Percentiles rank a stretch among this genome's conserved stretches.
Evolutionary conservation across 495 filamentous ascomycete species (phyloP).

Genomic region (Aspergillus ellipticus): DNA sequence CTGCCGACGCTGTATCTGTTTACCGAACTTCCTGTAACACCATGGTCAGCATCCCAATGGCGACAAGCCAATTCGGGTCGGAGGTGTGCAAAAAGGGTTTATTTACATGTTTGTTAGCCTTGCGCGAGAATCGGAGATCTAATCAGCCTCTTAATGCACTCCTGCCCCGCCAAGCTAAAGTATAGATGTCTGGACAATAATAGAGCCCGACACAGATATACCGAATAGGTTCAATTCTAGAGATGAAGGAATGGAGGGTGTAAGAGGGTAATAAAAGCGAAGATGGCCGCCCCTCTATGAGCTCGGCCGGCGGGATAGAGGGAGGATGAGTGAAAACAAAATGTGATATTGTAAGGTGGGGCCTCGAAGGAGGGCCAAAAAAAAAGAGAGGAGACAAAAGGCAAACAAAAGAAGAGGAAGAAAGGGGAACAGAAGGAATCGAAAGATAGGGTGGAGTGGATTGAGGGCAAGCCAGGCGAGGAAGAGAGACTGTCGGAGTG

Average conservation of each 20-base stretch:
- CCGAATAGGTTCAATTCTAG: conserved; percentile 4
- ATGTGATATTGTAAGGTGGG: neutral
- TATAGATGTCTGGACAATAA: neutral
- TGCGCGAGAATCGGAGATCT: conserved; percentile 19
- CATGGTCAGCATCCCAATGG: conserved; percentile 9
- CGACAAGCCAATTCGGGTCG: neutral
- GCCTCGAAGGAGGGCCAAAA: neutral
- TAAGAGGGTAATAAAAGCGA: neutral
- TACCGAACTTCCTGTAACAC: conserved; percentile 89
- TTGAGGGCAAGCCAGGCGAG: conserved; percentile 3
- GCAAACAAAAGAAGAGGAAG: conserved; percentile 5
- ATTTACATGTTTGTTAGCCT: conserved; percentile 34
- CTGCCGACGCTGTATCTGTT: conserved; percentile 97
- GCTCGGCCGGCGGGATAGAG: neutral
- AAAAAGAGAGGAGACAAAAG: conserved; percentile 3
- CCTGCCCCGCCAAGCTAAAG: conserved; percentile 7
- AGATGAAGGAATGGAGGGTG: neutral
- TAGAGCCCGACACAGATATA: neutral
- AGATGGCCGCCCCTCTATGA: neutral
- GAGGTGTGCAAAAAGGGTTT: neutral
- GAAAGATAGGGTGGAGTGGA: neutral
- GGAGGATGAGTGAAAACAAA: neutral
- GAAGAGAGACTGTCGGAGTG: neutral
- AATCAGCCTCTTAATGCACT: conserved; percentile 16
- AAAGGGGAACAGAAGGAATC: neutral